Evolutionary conservation across 768 basidiomycete genomes (phyloP).

Genomic region (Cantharellus anzutake): DNA sequence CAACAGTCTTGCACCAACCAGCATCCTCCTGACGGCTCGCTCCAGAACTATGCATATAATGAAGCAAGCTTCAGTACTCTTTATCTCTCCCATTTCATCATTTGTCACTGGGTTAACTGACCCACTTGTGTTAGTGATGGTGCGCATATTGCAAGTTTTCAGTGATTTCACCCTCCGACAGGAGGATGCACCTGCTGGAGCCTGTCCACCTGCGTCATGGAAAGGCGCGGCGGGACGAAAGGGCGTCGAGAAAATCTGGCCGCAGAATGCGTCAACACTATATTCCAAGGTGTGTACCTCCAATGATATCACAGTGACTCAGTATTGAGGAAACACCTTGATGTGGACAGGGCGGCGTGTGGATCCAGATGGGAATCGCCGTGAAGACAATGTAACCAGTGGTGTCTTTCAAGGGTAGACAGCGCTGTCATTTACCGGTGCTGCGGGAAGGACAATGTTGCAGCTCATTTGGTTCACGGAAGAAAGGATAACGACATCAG

Average conservation of each 20-base stretch:
- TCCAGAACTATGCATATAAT: slow-evolving; percentile 9
- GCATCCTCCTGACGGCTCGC: not conserved
- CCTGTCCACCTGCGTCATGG: slow-evolving; percentile 4
- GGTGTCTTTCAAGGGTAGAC: not conserved
- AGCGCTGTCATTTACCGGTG: not conserved
- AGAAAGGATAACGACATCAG: not conserved
- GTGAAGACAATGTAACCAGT: not conserved
- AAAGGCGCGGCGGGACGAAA: slow-evolving; percentile 3
- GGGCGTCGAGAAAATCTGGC: slow-evolving; percentile 4
- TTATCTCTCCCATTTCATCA: not conserved
- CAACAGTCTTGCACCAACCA: not conserved
- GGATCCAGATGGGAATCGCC: slow-evolving; percentile 2
- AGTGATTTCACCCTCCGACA: slow-evolving; percentile 2
- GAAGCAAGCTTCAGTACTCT: slow-evolving; percentile 5
- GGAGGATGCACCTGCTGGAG: slow-evolving; percentile 4
- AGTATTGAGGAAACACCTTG: not conserved
- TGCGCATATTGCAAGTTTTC: slow-evolving; percentile 6
- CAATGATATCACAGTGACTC: not conserved
- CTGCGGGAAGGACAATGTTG: not conserved
- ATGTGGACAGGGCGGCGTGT: slow-evolving; percentile 5
- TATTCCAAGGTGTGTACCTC: slow-evolving; percentile 4
- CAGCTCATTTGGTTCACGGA: not conserved
- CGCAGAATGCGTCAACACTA: slow-evolving; percentile 5
- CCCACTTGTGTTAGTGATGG: not conserved
- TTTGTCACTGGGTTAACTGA: not conserved